A percentile compares a stretch with the other conserved stretches of the same genome.
These are phyloP conservation scores for Cutaneotrichosporon mucoides DNA, from an alignment of 1,284 basidiomycete genomes.

Conservation along the genomic window DNA sequence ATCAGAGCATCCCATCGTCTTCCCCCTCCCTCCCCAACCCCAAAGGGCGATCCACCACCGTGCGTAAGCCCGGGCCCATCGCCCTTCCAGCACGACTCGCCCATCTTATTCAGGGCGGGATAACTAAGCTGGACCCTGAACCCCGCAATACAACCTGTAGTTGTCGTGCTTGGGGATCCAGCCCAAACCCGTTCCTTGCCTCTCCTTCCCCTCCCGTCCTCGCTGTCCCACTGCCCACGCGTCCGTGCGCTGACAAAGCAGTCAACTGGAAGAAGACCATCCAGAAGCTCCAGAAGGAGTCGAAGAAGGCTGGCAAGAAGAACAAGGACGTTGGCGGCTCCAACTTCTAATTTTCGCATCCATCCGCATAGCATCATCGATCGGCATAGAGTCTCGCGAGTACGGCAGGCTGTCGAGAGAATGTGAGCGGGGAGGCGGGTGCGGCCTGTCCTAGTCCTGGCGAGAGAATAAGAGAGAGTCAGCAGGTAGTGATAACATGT, in stretches of 20 bases:
- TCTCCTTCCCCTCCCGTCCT: too few species aligned
- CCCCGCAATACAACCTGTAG: too few species aligned
- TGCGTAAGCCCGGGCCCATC: too few species aligned
- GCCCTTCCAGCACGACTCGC: not conserved
- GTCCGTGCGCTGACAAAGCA: slow-evolving; percentile 8
- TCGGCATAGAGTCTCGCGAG: slow-evolving; percentile 5
- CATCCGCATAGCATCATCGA: not conserved
- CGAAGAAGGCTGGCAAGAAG: slow-evolving; percentile 31
- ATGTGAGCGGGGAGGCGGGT: not conserved
- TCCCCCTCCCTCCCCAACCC: too few species aligned
- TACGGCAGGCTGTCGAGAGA: not conserved
- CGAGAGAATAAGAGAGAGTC: not conserved
- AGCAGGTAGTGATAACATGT: not conserved
- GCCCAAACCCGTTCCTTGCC: too few species aligned
- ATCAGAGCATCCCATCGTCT: not conserved
- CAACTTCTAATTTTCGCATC: slow-evolving; percentile 5
- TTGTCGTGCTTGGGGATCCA: too few species aligned
- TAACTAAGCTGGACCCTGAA: too few species aligned
- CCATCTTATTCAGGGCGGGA: not conserved
- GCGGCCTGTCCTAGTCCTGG: not conserved
- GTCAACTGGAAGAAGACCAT: slow-evolving; percentile 51
- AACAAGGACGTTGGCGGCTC: not conserved
- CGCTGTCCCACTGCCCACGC: not conserved
- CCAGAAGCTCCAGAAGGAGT: slow-evolving; percentile 46
- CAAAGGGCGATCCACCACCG: too few species aligned